These are phyloP conservation scores for Phoma sp. DNA, from an alignment of 2,329 filamentous ascomycete species.

Conservation along the genomic window DNA sequence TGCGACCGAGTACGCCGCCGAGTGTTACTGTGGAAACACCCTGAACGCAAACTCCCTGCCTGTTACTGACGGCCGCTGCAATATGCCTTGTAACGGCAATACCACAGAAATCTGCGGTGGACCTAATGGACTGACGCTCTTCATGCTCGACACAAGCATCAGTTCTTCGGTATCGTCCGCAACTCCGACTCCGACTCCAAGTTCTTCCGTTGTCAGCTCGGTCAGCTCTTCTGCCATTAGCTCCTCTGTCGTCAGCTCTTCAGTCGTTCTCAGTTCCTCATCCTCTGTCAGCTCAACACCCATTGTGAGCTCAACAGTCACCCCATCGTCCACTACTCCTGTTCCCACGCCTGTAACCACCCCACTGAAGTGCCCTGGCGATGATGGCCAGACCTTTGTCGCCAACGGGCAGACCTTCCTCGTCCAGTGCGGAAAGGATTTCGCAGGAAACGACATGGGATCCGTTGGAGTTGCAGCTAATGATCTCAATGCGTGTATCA, in stretches of 20 bases:
- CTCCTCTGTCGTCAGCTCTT: not conserved
- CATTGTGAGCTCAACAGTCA: not conserved
- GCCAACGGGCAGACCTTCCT: constrained; percentile 7
- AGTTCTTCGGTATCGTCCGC: not conserved
- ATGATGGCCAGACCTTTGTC: constrained; percentile 1
- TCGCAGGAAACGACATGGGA: constrained; percentile 5
- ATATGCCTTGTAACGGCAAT: constrained; percentile 15
- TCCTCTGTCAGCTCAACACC: not conserved
- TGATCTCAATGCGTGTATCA: constrained; percentile 7
- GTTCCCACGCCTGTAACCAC: not conserved
- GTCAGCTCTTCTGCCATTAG: not conserved
- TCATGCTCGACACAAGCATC: constrained; percentile 7
- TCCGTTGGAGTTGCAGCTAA: not conserved
- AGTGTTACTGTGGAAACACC: constrained; percentile 24
- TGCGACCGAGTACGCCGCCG: constrained; percentile 8
- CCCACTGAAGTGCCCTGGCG: constrained; percentile 4
- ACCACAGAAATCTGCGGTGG: constrained; percentile 22
- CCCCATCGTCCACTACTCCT: not conserved
- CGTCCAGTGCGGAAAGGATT: constrained; percentile 8
- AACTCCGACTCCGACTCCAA: not conserved
- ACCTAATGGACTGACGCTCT: constrained; percentile 17
- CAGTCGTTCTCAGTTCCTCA: not conserved
- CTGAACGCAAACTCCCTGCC: constrained; percentile 18
- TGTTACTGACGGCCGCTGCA: constrained; percentile 37
- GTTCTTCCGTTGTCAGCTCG: not conserved